A percentile compares a stretch with the other conserved stretches of the same genome.
phyloP scores from a whole-genome alignment of 2,329 filamentous ascomycete genomes.

The Cytospora piceicola region DNA sequence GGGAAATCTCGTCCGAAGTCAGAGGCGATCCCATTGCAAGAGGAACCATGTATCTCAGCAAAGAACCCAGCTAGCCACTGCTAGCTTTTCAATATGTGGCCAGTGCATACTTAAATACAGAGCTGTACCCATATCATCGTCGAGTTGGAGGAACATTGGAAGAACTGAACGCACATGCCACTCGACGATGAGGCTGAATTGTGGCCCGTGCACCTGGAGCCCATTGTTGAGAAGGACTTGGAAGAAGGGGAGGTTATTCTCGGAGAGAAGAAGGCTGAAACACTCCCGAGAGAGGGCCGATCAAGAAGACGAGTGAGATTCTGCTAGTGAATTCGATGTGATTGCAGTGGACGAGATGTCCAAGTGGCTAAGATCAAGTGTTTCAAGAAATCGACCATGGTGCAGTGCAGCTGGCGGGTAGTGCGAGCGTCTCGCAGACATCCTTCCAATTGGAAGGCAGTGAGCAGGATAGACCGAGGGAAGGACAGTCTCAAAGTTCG shows the following conservation, averaged over 20 bases:
- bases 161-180: too few species aligned
- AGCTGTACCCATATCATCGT: neutral
- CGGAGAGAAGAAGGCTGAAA: too few species aligned
- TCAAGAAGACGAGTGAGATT: neutral
- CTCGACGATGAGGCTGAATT: too few species aligned
- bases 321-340: too few species aligned
- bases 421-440: too few species aligned
- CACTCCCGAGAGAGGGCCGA: neutral
- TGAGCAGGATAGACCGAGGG: too few species aligned
- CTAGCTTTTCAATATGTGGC: neutral
- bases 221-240: neutral
- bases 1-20: conserved; percentile 27
- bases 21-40: conserved; percentile 12
- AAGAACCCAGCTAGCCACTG: neutral
- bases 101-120: neutral
- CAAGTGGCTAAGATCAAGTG: neutral
- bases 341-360: neutral
- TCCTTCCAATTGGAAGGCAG: too few species aligned
- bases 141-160: too few species aligned
- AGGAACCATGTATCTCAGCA: neutral
- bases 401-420: neutral
- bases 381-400: neutral
- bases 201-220: too few species aligned
- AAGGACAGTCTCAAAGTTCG: too few species aligned
- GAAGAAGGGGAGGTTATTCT: too few species aligned